Conservation (phyloP, 2,329 filamentous ascomycete species). For the Aspergillus hortae region DNA sequence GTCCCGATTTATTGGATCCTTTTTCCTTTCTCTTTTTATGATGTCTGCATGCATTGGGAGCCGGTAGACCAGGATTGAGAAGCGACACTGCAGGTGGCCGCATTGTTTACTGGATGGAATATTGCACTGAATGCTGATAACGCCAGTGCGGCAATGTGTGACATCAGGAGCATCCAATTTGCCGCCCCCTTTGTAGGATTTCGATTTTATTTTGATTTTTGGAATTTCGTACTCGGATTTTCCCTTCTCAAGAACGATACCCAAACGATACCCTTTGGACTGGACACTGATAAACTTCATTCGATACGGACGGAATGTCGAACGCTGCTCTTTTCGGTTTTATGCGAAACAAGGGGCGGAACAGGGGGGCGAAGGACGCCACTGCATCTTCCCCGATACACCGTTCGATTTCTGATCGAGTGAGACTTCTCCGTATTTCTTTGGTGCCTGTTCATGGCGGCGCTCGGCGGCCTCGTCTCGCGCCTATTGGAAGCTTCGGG, state of each 20-base stretch:
- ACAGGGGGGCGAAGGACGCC: not conserved
- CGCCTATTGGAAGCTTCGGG: constrained; percentile 4
- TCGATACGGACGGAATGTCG: not conserved
- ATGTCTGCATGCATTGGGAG: not conserved
- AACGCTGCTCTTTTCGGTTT: not conserved
- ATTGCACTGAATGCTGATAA: constrained; percentile 10
- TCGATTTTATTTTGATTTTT: not conserved
- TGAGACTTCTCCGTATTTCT: not conserved
- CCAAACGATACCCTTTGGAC: not conserved
- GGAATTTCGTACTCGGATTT: constrained; percentile 1
- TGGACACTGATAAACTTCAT: not conserved
- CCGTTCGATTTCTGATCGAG: constrained; percentile 2
- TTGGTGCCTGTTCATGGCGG: no score
- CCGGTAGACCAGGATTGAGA: constrained; percentile 4
- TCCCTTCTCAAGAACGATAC: not conserved
- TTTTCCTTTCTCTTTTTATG: not conserved
- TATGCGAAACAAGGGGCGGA: constrained; percentile 7
- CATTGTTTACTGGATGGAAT: not conserved
- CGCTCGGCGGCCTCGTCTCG: not conserved
- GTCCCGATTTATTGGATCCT: constrained; percentile 4
- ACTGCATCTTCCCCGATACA: constrained; percentile 8
- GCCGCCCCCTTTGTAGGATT: not conserved
- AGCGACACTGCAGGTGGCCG: constrained; percentile 3
- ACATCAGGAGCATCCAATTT: constrained; percentile 5
- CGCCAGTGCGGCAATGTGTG: constrained; percentile 10